Percentiles rank a stretch among this genome's conserved stretches.
phyloP scores from a whole-genome alignment of 306 rosid genomes.

The Albizia julibrissin region DNA sequence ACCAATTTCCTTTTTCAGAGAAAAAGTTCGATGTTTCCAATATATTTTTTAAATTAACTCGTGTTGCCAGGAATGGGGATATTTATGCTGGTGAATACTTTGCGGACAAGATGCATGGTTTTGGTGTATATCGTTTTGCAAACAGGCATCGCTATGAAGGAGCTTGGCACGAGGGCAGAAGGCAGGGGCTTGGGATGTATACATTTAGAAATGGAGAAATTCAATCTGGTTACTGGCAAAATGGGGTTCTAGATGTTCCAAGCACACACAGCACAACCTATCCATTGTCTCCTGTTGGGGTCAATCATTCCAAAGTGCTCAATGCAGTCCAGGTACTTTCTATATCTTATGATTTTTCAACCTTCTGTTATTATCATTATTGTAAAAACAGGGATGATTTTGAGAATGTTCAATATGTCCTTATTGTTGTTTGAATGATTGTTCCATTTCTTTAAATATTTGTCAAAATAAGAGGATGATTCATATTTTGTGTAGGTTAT shows the following conservation, averaged over 20 bases:
- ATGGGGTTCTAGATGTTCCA: slow-evolving; percentile 82
- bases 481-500: neutral
- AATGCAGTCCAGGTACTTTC: slow-evolving; percentile 82
- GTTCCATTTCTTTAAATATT: neutral
- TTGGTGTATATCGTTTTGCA: slow-evolving; percentile 87
- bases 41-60: slow-evolving; percentile 4
- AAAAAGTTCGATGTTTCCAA: neutral
- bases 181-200: slow-evolving; percentile 99
- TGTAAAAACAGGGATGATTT: neutral
- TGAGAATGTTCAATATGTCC: slow-evolving; percentile 8
- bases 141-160: slow-evolving; percentile 91
- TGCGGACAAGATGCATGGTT: slow-evolving; percentile 95
- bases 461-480: neutral
- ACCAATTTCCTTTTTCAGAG: neutral
- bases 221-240: slow-evolving; percentile 98
- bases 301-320: slow-evolving; percentile 90
- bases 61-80: slow-evolving; percentile 76
- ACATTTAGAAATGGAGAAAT: slow-evolving; percentile 91
- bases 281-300: slow-evolving; percentile 82
- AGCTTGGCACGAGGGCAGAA: slow-evolving; percentile 98
- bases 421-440: neutral
- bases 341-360: slow-evolving; percentile 1
- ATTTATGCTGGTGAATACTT: slow-evolving; percentile 89
- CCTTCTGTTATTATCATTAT: neutral
- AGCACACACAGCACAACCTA: slow-evolving; percentile 69